Evolutionary conservation across 108 stramenopile genomes (phyloP).

Genomic region (Cylindrotheca fusiformis): DNA sequence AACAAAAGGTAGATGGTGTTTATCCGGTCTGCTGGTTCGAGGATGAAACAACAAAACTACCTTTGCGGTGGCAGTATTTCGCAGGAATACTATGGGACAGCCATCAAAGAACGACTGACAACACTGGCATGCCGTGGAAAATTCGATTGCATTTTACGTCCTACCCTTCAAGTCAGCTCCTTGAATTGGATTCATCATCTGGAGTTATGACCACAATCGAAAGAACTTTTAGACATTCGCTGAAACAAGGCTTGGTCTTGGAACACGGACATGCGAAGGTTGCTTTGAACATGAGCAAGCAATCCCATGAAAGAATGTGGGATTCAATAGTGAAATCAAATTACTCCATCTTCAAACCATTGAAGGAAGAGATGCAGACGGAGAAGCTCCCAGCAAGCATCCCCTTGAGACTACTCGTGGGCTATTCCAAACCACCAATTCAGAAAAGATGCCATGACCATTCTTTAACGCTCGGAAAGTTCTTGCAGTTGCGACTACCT

Average conservation of each 20-base stretch:
- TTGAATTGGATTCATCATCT: conserved; percentile 52
- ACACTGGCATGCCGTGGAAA: conserved; percentile 62
- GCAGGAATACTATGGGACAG: conserved; percentile 73
- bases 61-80: conserved; percentile 81
- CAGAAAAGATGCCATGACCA: conserved; percentile 32
- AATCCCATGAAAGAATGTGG: conserved; percentile 69
- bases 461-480: conserved; percentile 45
- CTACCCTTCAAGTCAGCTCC: conserved; percentile 55
- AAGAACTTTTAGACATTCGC: conserved; percentile 67
- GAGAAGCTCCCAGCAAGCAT: conserved; percentile 30
- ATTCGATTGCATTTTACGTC: conserved; percentile 73
- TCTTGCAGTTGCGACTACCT: conserved; percentile 43
- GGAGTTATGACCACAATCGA: conserved; percentile 37
- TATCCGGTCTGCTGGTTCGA: conserved; percentile 85
- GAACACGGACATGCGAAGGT: conserved; percentile 58
- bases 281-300: conserved; percentile 70
- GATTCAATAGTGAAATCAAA: conserved; percentile 47
- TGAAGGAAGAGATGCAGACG: conserved; percentile 26
- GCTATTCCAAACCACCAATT: conserved; percentile 48
- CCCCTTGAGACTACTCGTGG: conserved; percentile 66
- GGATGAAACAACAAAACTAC: conserved; percentile 60
- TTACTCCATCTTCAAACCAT: conserved; percentile 27
- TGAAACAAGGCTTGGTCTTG: conserved; percentile 78
- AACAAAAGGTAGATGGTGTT: background rate
- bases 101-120: background rate